phyloP scores from a whole-genome alignment of 176 grass and related monocot species.

The Ananas comosus region DNA sequence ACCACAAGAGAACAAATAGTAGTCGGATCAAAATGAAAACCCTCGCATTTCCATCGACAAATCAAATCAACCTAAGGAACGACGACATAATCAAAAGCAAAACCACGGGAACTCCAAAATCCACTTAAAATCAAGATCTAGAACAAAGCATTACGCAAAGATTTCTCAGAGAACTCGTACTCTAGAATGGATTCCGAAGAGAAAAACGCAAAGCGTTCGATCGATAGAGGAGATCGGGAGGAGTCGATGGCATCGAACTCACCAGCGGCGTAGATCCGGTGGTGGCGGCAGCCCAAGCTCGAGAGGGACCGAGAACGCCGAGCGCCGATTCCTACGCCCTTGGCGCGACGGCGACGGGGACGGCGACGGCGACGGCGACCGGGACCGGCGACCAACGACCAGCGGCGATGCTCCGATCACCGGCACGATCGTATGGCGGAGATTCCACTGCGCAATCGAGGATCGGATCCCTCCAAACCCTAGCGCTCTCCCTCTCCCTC shows the following conservation, averaged over 20 bases:
- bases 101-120: neutral
- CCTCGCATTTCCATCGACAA: neutral
- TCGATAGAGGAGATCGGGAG: neutral
- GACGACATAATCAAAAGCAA: neutral
- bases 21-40: neutral
- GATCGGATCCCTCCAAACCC: neutral
- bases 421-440: neutral
- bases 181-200: neutral
- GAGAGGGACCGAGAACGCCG: slow-evolving; percentile 13
- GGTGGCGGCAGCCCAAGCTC: neutral
- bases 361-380: neutral
- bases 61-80: neutral
- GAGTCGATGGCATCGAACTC: slow-evolving; percentile 2
- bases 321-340: slow-evolving; percentile 14
- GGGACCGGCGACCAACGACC: neutral
- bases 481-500: slow-evolving; percentile 1
- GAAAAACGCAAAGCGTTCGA: neutral
- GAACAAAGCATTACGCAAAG: neutral
- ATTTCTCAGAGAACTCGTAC: neutral
- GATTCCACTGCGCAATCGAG: neutral
- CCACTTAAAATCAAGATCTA: neutral
- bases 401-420: neutral
- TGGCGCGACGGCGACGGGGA: too few species aligned
- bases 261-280: slow-evolving; percentile 34
- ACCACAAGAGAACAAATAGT: neutral